These are phyloP conservation scores for Arthrobotrys conoides DNA, from an alignment of 2,329 filamentous ascomycete species.

Conservation along the genomic window DNA sequence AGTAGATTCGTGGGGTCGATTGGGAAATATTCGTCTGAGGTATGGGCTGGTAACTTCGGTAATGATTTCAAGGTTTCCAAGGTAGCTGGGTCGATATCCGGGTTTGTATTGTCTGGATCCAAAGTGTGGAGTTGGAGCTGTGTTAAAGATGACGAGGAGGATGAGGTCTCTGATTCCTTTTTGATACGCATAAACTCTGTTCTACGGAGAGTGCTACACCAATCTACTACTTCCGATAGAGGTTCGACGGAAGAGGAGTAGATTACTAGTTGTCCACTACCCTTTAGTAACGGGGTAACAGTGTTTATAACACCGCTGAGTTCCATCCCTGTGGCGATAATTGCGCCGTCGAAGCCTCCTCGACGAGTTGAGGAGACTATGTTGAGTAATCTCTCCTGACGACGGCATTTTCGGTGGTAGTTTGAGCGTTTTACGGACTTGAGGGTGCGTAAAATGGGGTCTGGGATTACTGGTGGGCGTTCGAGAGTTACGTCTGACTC, in stretches of 20 bases:
- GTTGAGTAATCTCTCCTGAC: constrained; percentile 80
- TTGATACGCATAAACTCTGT: constrained; percentile 77
- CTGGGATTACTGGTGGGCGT: constrained; percentile 74
- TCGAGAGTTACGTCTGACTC: constrained; percentile 81
- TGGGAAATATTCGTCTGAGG: constrained; percentile 42
- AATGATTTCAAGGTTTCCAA: constrained; percentile 23
- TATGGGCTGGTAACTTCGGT: constrained; percentile 44
- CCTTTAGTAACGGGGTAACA: constrained; percentile 82
- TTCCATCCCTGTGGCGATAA: constrained; percentile 87
- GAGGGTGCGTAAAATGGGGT: constrained; percentile 76
- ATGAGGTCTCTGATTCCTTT: constrained; percentile 38
- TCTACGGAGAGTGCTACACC: constrained; percentile 84
- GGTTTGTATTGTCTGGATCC: constrained; percentile 69
- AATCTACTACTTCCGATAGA: constrained; percentile 81
- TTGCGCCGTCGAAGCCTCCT: constrained; percentile 85
- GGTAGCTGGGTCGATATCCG: constrained; percentile 61
- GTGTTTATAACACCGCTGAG: constrained; percentile 81
- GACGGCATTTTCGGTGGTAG: constrained; percentile 88
- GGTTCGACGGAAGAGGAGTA: constrained; percentile 87
- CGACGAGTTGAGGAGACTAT: constrained; percentile 81
- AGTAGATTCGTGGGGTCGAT: constrained; percentile 83
- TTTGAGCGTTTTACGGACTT: constrained; percentile 86
- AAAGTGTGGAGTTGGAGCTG: constrained; percentile 62
- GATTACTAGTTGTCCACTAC: constrained; percentile 86
- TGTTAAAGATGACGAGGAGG: background rate